phyloP scores from a whole-genome alignment of 768 basidiomycete species.

The Collybia sordida region DNA sequence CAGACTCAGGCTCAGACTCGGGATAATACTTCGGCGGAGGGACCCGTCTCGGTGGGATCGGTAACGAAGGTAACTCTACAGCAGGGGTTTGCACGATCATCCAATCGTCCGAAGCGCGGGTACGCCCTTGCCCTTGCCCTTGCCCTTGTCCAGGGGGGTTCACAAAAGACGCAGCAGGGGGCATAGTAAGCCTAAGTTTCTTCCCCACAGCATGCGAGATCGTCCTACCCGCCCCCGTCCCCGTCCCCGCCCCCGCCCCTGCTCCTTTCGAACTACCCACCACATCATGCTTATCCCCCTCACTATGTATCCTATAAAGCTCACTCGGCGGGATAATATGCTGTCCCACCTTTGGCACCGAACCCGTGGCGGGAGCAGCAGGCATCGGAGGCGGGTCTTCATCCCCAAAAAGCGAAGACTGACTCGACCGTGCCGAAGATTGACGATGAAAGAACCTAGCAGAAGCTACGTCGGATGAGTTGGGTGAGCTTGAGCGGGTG shows the following conservation, averaged over 20 bases:
- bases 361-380: not conserved
- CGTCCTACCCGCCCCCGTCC: not conserved
- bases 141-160: no score
- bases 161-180: no score
- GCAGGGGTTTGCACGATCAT: slow-evolving; percentile 31
- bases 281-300: slow-evolving; percentile 4
- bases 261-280: no score
- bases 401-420: slow-evolving; percentile 39
- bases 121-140: no score
- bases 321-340: slow-evolving; percentile 60
- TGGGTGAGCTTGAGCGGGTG: slow-evolving; percentile 61
- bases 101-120: slow-evolving; percentile 26
- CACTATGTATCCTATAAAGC: slow-evolving; percentile 39
- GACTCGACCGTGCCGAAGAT: slow-evolving; percentile 52
- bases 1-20: not conserved
- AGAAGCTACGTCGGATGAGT: slow-evolving; percentile 57
- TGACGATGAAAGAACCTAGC: slow-evolving; percentile 46
- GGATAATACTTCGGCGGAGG: not conserved
- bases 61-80: slow-evolving; percentile 34
- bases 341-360: slow-evolving; percentile 27
- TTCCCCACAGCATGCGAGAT: not conserved
- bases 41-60: slow-evolving; percentile 35
- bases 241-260: no score
- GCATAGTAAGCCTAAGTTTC: slow-evolving; percentile 8
- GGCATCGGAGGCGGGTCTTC: slow-evolving; percentile 33